Conservation (phyloP, 257 asterid species). For the Euphrasia confusa region DNA sequence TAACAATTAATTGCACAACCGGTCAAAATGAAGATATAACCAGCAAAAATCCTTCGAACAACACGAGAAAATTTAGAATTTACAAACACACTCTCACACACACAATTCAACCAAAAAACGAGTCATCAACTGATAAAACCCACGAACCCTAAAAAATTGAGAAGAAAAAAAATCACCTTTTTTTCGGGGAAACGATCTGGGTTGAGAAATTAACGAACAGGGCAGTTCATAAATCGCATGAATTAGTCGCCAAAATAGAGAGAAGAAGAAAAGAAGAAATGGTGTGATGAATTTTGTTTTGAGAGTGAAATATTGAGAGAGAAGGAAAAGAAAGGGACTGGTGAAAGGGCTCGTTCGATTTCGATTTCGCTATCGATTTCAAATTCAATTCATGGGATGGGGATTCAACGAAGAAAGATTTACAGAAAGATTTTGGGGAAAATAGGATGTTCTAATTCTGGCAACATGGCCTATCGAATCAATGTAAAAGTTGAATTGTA, state of each 20-base stretch:
- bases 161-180: constrained; percentile 6
- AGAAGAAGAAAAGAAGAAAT: neutral
- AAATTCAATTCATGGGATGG: neutral
- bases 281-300: neutral
- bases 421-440: neutral
- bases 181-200: neutral
- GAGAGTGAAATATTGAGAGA: neutral
- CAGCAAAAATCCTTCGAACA: constrained; percentile 7
- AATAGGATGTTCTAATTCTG: neutral
- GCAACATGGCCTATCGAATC: neutral
- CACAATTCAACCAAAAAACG: neutral
- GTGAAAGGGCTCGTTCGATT: neutral
- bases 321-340: neutral
- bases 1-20: constrained; percentile 13
- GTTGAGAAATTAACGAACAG: constrained; percentile 9
- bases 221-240: constrained; percentile 1
- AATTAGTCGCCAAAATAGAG: neutral
- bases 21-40: constrained; percentile 14
- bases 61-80: neutral
- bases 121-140: constrained; percentile 8
- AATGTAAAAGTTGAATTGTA: no score
- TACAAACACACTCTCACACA: constrained; percentile 14
- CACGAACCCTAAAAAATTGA: constrained; percentile 31
- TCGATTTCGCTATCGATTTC: neutral
- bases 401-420: neutral